These are phyloP conservation scores for Penicillium sp. DNA, from an alignment of 2,329 filamentous ascomycete genomes.

Conservation along the genomic window DNA sequence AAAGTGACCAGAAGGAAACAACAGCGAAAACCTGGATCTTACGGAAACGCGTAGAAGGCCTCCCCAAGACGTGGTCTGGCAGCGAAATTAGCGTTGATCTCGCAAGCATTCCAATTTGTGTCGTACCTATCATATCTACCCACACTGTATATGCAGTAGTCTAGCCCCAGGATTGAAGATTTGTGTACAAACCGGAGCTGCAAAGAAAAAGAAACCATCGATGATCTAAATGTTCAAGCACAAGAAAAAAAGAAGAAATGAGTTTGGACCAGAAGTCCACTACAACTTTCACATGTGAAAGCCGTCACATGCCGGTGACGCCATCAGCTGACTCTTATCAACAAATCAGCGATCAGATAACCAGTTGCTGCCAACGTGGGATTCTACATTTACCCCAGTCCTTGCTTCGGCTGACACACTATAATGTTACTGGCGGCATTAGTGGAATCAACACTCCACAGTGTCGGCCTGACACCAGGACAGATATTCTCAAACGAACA, in stretches of 20 bases:
- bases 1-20: conserved; percentile 85
- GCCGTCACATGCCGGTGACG: not conserved
- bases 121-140: conserved; percentile 34
- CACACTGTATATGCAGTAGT: conserved; percentile 1
- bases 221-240: not conserved
- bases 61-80: conserved; percentile 82
- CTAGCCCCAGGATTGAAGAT: not conserved
- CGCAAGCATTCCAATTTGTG: not conserved
- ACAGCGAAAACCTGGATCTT: conserved; percentile 91
- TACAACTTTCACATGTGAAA: not conserved
- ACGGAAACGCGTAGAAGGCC: conserved; percentile 85
- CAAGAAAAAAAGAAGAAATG: not conserved
- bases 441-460: too few relatives aligned
- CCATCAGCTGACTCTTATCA: not conserved
- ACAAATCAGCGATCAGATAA: not conserved
- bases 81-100: not conserved
- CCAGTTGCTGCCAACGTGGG: not conserved
- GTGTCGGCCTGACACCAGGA: too few relatives aligned
- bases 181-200: conserved; percentile 1
- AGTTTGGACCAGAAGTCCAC: not conserved
- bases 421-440: not conserved
- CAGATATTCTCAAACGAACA: not conserved
- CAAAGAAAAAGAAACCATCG: not conserved
- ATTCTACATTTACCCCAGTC: not conserved
- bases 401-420: not conserved